Conservation (phyloP, 2,329 filamentous ascomycete species). For the Botrytis sinoallii region DNA sequence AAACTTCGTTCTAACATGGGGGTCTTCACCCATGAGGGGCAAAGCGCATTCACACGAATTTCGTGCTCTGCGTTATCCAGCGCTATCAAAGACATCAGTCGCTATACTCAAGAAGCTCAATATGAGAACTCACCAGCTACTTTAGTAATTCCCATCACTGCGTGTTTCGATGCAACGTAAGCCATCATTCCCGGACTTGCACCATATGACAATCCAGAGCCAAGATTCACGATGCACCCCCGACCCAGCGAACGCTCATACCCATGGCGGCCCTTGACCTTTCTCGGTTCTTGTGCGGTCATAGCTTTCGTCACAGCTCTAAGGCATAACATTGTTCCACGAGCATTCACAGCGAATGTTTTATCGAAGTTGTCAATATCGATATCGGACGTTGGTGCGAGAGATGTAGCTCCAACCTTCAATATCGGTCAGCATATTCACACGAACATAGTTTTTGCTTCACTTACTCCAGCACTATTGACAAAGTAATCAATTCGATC, state of each 20-base stretch:
- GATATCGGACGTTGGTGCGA: slow-evolving; percentile 26
- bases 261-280: slow-evolving; percentile 21
- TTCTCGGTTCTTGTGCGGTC: slow-evolving; percentile 36
- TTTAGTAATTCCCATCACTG: slow-evolving; percentile 32
- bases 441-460: background rate
- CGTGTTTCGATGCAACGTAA: slow-evolving; percentile 35
- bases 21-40: slow-evolving; percentile 21
- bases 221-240: slow-evolving; percentile 34
- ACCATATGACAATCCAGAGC: slow-evolving; percentile 26
- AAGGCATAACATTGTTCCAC: slow-evolving; percentile 34
- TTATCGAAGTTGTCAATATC: slow-evolving; percentile 30
- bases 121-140: slow-evolving; percentile 21
- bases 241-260: slow-evolving; percentile 21
- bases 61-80: background rate
- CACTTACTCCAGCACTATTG: slow-evolving; percentile 45
- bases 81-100: background rate
- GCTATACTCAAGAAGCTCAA: slow-evolving; percentile 1
- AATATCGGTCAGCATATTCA: background rate
- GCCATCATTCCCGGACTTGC: slow-evolving; percentile 20
- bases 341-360: slow-evolving; percentile 38
- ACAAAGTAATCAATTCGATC: slow-evolving; percentile 52
- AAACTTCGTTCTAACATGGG: slow-evolving; percentile 21
- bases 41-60: slow-evolving; percentile 14
- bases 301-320: background rate
- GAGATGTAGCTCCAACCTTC: background rate